Evolutionary conservation across 2,329 filamentous ascomycete genomes (phyloP).

Genomic region (Proliferodiscus dingleyae): DNA sequence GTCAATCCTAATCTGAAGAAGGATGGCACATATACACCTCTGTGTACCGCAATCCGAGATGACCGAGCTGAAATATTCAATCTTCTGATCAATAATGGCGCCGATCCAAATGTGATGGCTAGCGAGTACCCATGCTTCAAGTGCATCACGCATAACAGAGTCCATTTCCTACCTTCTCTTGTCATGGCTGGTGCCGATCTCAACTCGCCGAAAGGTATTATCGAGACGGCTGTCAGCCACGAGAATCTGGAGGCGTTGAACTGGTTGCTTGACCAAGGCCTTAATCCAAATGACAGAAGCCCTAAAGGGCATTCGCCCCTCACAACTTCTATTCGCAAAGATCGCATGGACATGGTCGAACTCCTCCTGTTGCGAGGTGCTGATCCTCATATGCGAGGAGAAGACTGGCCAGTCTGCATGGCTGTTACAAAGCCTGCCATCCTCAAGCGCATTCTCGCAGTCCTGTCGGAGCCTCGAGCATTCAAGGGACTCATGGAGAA

Average conservation of each 20-base stretch:
- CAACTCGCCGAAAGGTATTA: slow-evolving; percentile 56
- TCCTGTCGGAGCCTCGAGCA: slow-evolving; percentile 52
- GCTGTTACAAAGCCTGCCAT: slow-evolving; percentile 58
- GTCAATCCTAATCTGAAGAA: slow-evolving; percentile 59
- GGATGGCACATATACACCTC: slow-evolving; percentile 62
- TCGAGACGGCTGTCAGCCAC: slow-evolving; percentile 58
- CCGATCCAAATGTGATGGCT: slow-evolving; percentile 49
- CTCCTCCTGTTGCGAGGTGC: slow-evolving; percentile 53
- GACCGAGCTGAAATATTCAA: slow-evolving; percentile 57
- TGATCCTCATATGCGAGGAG: slow-evolving; percentile 56
- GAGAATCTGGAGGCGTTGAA: slow-evolving; percentile 57
- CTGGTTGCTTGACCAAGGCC: slow-evolving; percentile 55
- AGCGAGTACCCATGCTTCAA: slow-evolving; percentile 64
- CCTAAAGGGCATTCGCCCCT: slow-evolving; percentile 56
- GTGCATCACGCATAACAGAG: slow-evolving; percentile 60
- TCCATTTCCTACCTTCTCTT: slow-evolving; percentile 55
- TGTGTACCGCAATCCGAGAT: slow-evolving; percentile 65
- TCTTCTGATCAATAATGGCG: slow-evolving; percentile 49
- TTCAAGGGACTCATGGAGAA: slow-evolving; percentile 65
- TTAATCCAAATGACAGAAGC: slow-evolving; percentile 56
- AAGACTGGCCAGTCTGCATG: slow-evolving; percentile 69
- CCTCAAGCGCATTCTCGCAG: slow-evolving; percentile 52
- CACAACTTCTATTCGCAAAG: slow-evolving; percentile 60
- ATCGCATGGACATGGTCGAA: slow-evolving; percentile 55
- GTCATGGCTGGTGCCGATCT: slow-evolving; percentile 57